These are phyloP conservation scores for Rhynchospora pubera DNA, from an alignment of 176 grass and related monocot genomes.

Conservation along the genomic window DNA sequence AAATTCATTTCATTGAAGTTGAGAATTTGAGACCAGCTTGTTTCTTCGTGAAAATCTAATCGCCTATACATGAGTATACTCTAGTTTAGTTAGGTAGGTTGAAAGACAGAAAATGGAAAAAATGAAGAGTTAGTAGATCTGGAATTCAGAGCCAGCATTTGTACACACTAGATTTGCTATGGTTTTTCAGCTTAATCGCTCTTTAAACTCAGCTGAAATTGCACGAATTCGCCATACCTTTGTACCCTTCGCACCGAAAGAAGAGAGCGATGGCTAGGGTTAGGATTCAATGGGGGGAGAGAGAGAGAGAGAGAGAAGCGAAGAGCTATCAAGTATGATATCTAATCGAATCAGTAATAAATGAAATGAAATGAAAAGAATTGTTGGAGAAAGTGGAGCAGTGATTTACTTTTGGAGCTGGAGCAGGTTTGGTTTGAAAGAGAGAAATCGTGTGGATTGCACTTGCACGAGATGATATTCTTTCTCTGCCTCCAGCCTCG, in stretches of 20 bases:
- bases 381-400: not conserved
- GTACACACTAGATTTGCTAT: not conserved
- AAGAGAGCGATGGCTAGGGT: not conserved
- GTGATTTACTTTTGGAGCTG: no score
- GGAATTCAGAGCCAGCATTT: not conserved
- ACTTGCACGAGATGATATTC: not conserved
- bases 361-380: not conserved
- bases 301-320: not conserved
- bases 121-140: not conserved
- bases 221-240: not conserved
- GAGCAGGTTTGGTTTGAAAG: no score
- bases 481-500: not conserved
- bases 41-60: no score
- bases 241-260: not conserved
- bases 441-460: not conserved
- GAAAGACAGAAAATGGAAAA: not conserved
- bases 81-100: not conserved
- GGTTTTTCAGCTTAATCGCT: no score
- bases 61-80: no score
- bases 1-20: not conserved
- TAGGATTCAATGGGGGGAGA: not conserved
- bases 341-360: not conserved
- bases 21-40: not conserved
- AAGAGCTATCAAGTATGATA: not conserved
- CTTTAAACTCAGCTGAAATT: no score